Evolutionary conservation across 73 alveolate genomes (phyloP).

Genomic region (Tetrahymena elliotti): DNA sequence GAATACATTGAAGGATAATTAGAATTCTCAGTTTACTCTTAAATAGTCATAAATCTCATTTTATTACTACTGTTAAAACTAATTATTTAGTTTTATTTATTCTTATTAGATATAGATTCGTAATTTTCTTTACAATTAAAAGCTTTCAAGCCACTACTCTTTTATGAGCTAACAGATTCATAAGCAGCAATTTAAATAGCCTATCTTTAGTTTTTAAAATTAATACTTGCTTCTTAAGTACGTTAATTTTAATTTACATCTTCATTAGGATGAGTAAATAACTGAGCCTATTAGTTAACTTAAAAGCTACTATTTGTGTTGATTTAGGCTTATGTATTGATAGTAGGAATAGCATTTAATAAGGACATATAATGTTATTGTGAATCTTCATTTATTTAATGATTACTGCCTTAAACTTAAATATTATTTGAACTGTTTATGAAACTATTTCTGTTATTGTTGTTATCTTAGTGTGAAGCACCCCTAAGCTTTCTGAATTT

Average conservation of each 20-base stretch:
- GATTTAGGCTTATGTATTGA: not conserved
- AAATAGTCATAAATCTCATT: not conserved
- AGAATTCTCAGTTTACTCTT: not conserved
- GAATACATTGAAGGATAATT: not conserved
- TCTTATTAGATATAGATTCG: not conserved
- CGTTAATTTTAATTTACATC: not conserved
- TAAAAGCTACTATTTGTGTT: not conserved
- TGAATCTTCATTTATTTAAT: not conserved
- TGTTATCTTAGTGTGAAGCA: not conserved
- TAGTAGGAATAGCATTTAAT: not conserved
- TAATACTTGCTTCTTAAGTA: not conserved
- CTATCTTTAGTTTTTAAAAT: not conserved
- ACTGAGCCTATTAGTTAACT: not conserved
- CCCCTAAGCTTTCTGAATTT: not conserved
- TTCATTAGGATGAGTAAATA: not conserved
- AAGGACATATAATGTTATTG: not conserved
- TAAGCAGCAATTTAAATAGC: not conserved
- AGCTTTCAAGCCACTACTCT: not conserved
- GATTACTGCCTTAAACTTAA: not conserved
- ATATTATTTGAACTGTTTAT: not conserved
- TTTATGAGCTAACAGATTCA: not conserved
- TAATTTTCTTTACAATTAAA: not conserved
- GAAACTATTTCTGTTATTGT: not conserved
- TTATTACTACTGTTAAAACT: not conserved
- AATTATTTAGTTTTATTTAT: not conserved